Evolutionary conservation across 2,329 filamentous ascomycete genomes (phyloP).

Genomic region (Pseudocercospora pini-densiflorae): DNA sequence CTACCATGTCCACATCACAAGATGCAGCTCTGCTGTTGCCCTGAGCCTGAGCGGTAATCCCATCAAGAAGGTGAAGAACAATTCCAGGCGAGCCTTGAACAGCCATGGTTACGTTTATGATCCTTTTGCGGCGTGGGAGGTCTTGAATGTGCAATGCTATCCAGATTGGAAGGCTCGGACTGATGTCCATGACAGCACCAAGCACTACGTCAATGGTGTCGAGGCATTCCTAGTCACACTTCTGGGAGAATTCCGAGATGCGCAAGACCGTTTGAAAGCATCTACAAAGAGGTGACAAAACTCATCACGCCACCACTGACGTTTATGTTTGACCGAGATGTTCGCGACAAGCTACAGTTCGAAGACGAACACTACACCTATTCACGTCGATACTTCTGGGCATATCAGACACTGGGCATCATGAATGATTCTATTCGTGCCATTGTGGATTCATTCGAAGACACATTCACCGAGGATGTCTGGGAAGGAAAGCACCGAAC

Average conservation of each 20-base stretch:
- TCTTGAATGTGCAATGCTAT: constrained; percentile 63
- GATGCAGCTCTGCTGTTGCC: constrained; percentile 64
- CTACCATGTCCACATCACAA: constrained; percentile 62
- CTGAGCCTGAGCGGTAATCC: constrained; percentile 60
- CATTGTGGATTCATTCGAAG: constrained; percentile 61
- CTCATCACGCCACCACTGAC: constrained; percentile 63
- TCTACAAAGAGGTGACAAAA: constrained; percentile 62
- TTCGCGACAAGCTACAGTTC: constrained; percentile 64
- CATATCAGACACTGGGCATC: constrained; percentile 63
- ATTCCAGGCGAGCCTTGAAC: constrained; percentile 52
- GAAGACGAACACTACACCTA: constrained; percentile 66
- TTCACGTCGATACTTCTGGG: constrained; percentile 66
- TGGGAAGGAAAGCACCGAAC: constrained; percentile 61
- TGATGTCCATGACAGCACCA: constrained; percentile 59
- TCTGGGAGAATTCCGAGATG: constrained; percentile 64
- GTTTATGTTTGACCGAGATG: constrained; percentile 62
- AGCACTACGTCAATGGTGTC: constrained; percentile 64
- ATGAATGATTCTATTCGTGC: constrained; percentile 64
- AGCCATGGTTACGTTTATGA: constrained; percentile 61
- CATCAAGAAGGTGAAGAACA: constrained; percentile 55
- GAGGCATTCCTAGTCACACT: constrained; percentile 65
- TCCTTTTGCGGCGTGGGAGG: constrained; percentile 64
- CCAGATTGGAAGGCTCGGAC: constrained; percentile 63
- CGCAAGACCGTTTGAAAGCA: constrained; percentile 60
- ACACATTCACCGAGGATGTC: constrained; percentile 63